Base-by-base conservation (phyloP, 1,139 yeast species). In the Suhomyces bokatorum region DNA sequence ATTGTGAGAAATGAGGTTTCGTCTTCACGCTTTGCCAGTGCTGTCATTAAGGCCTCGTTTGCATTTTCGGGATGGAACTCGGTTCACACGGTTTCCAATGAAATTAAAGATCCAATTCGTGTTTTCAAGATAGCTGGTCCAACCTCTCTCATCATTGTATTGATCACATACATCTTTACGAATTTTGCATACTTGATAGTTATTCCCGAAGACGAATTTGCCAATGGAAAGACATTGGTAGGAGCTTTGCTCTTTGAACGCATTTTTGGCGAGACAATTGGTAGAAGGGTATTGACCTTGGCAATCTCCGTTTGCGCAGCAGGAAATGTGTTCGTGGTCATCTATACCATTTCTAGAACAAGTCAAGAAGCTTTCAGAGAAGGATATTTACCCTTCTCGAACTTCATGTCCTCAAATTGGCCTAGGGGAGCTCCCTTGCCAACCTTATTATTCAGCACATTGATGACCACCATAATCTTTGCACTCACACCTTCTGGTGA, bases 401-500 rank as follows among this genome's bases (percentile, higher is more conserved):
- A 55, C 27, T 55, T 65, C 32, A 67, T 81, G 75, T 80, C 85
- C 1, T 75, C 81, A 6, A 81, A 81, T 51, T 72, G 74, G 70
- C 84, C 83, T 2, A 67, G 63, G 46, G 80, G 78, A 12, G 78
- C 85, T 1, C 87, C 88, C 2, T 57, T 81, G 16, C 75, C 76
- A 9, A 65, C 84, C 0, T 60, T 73, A 28, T 32, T 56, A 52
- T 78, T 60, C 66, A 67, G 76, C 48, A 61, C 69, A 15, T 29
- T 52, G 2, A 52, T 73, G 12, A 62, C 75, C 2, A 64, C 72
- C 0, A 14, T 60, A 3, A 58, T 86, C n/a, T 70, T 86, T 46
- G 55, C 81, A 2, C 78, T 83, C 2, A 83, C 88, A 27, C 91
- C 93, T 9, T 80, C 83, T 26, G 91, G 90, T 16, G 93, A 86